Base-by-base conservation (phyloP, 441 rosid species). In the Gossypium armourianum region DNA sequence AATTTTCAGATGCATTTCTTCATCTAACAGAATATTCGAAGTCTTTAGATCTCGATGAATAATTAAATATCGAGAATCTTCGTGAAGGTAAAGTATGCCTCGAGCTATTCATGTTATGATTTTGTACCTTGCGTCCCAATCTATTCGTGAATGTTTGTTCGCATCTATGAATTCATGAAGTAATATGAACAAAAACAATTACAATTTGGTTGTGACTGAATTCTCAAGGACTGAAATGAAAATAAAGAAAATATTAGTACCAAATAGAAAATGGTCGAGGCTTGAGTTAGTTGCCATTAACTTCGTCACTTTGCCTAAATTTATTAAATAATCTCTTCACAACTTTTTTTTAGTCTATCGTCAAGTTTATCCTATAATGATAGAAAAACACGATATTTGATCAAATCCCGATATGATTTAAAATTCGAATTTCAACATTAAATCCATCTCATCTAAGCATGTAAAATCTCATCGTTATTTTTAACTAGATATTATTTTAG, bases 211-310 rank as follows among this genome's bases (percentile, higher is more conserved):
- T 26, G 29, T 26, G 29, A 26, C 0, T 4, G 5, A 26, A 26
- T 26, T 26, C 29, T 26, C 29, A 26, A 26, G 29, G 29, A 26
- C 6, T 26, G 29, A 26, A 26, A 26, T 4, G 6, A 26, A 26
- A 26, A 26, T 26, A 26, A 26, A 26, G 6, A 26, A 26, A 26
- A 26, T 26, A 26, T 4, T 4, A 26, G 29, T 26, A 26, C 92
- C 87, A 24, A 83, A 88, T 15, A 86, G 13, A 76, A 86, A 78
- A 71, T 71, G 58, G 57, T 86, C 86, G 1, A 88, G 86, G 72
- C 92, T 86, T 15, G 79, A 21, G 28, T 82, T 83, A 2, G 84
- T 19, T 19, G 20, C 20, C 20, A 19, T 70, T 17, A 21, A 21
- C 63, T 69, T 40, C 5, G 0, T 77, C 78, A 43, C 90, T 90